These are phyloP conservation scores for Gastrolobium bilobum DNA, from an alignment of 306 rosid genomes.

Conservation along the genomic window DNA sequence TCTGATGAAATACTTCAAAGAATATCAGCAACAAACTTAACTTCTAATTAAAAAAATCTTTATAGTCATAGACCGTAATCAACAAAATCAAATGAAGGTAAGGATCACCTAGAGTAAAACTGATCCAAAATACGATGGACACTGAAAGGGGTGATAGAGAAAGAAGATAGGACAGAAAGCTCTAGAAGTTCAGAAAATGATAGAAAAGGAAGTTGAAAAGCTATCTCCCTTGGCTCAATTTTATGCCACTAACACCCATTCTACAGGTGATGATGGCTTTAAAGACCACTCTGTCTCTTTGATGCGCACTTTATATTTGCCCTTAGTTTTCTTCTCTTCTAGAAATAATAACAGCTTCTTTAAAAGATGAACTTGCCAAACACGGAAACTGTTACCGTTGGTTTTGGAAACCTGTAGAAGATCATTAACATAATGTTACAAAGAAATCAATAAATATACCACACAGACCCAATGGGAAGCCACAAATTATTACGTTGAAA, in stretches of 20 bases:
- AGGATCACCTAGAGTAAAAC: background rate
- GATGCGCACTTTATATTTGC: slow-evolving; percentile 27
- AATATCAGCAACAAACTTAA: slow-evolving; percentile 11
- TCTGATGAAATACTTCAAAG: slow-evolving; percentile 7
- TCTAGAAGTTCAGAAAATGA: slow-evolving; percentile 30
- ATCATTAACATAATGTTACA: slow-evolving; percentile 37
- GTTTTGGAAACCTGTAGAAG: slow-evolving; percentile 42
- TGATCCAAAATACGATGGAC: slow-evolving; percentile 5
- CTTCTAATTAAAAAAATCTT: slow-evolving; percentile 31
- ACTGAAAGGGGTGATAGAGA: slow-evolving; percentile 8
- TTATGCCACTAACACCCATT: background rate
- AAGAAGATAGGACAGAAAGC: background rate
- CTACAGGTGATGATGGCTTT: slow-evolving; percentile 39
- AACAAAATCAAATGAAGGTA: slow-evolving; percentile 1
- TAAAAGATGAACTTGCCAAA: slow-evolving; percentile 35
- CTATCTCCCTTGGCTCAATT: background rate
- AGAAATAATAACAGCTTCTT: slow-evolving; percentile 47
- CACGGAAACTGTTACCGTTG: slow-evolving; percentile 37
- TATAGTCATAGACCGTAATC: background rate
- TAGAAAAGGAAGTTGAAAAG: background rate
- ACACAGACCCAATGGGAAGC: background rate
- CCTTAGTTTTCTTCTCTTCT: slow-evolving; percentile 13
- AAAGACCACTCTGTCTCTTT: background rate
- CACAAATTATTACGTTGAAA: slow-evolving; percentile 38
- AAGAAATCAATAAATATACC: slow-evolving; percentile 18